Evolutionary conservation across 1,284 basidiomycete species (phyloP).

Genomic region (Moniliophthora roreri): DNA sequence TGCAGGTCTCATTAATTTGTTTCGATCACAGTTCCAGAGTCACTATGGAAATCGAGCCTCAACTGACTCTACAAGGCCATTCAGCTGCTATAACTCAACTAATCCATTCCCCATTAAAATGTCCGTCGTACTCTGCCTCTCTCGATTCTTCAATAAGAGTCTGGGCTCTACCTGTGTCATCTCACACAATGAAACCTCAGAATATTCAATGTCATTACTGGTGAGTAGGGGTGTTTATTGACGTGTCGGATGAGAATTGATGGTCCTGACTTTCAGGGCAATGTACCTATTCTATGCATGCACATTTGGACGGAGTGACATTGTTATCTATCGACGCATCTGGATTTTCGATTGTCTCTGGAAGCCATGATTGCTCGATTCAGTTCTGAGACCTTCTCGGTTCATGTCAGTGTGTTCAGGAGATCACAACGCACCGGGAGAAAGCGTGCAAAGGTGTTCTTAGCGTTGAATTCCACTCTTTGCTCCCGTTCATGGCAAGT

Average conservation of each 20-base stretch:
- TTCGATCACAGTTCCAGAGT: constrained; percentile 49
- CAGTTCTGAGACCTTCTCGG: constrained; percentile 95
- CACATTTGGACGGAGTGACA: constrained; percentile 90
- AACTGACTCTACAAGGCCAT: constrained; percentile 91
- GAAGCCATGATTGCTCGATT: constrained; percentile 91
- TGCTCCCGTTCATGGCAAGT: constrained; percentile 86
- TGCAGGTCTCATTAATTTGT: constrained; percentile 7
- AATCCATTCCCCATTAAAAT: constrained; percentile 76
- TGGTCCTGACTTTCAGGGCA: constrained; percentile 48
- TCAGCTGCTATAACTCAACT: constrained; percentile 90
- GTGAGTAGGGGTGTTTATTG: too few relatives aligned
- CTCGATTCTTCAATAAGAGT: constrained; percentile 92
- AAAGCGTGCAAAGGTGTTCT: constrained; percentile 91
- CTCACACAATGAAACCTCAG: constrained; percentile 83
- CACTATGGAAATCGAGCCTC: constrained; percentile 84
- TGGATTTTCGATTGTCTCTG: constrained; percentile 86
- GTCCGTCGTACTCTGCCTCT: constrained; percentile 87
- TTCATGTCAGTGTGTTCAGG: constrained; percentile 81
- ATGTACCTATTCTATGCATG: constrained; percentile 87
- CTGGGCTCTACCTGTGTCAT: constrained; percentile 77
- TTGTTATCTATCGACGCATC: constrained; percentile 87
- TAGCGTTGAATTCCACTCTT: constrained; percentile 85
- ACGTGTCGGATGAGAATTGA: constrained; percentile 1
- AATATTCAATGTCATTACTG: constrained; percentile 83
- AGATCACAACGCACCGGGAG: constrained; percentile 84